phyloP scores from a whole-genome alignment of 2,329 filamentous ascomycete species.

The Fusarium sp. region DNA sequence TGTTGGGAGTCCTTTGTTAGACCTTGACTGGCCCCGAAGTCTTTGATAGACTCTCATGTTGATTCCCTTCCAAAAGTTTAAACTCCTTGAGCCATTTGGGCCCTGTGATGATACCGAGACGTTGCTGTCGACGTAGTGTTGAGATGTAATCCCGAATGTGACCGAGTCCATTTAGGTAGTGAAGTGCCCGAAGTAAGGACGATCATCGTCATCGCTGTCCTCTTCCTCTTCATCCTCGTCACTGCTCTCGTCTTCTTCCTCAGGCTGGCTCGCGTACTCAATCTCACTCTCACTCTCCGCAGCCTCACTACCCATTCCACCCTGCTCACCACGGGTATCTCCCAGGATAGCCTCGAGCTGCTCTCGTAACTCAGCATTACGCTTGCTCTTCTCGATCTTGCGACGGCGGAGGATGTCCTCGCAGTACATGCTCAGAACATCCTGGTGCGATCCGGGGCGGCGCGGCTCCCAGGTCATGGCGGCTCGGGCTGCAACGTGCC shows the following conservation, averaged over 20 bases:
- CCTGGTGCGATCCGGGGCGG: not conserved
- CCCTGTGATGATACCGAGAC: not conserved
- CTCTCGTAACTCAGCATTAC: conserved; percentile 9
- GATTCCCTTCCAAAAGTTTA: not conserved
- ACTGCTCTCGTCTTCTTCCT: not conserved
- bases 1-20: not conserved
- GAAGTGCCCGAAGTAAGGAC: conserved; percentile 7
- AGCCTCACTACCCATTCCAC: conserved; percentile 6
- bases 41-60: not conserved
- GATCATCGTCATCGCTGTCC: conserved; percentile 1
- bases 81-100: not conserved
- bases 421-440: conserved; percentile 25
- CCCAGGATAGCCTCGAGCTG: conserved; percentile 25
- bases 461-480: conserved; percentile 32
- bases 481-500: conserved; percentile 35
- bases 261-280: not conserved
- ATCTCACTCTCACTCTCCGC: conserved; percentile 1
- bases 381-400: conserved; percentile 10
- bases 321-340: conserved; percentile 20
- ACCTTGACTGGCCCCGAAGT: not conserved
- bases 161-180: not conserved
- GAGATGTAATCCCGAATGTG: not conserved
- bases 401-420: conserved; percentile 26
- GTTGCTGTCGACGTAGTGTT: not conserved
- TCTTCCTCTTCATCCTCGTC: conserved; percentile 3